These are phyloP conservation scores for Yamadazyma atmosphaerica DNA, from an alignment of 1,139 yeast genomes.

Conservation along the genomic window DNA sequence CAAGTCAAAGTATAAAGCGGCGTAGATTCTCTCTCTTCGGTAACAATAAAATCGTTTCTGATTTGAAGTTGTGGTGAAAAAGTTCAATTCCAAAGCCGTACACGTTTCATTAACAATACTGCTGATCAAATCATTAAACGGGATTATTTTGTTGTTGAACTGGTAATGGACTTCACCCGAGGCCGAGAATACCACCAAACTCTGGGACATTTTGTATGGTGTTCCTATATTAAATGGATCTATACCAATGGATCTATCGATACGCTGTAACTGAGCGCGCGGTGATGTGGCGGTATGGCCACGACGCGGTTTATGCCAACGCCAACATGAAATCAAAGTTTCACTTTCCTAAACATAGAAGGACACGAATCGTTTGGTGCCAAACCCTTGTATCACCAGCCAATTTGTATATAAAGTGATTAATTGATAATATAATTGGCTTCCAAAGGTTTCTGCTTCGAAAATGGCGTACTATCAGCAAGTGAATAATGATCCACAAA, in stretches of 20 bases:
- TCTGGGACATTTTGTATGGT: conserved; percentile 26
- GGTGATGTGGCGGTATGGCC: no score
- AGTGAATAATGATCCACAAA: conserved; percentile 31
- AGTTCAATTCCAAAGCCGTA: conserved; percentile 33
- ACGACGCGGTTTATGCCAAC: no score
- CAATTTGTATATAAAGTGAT: no score
- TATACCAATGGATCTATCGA: not conserved
- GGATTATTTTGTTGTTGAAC: conserved; percentile 35
- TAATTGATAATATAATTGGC: no score
- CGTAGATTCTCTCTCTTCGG: conserved; percentile 30
- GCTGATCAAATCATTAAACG: conserved; percentile 43
- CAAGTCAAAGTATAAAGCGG: conserved; percentile 42
- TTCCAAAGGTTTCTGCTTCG: no score
- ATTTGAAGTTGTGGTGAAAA: conserved; percentile 31
- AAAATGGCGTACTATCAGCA: conserved; percentile 47
- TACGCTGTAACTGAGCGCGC: no score
- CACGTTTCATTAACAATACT: conserved; percentile 39
- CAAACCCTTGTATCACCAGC: no score
- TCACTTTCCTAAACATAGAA: no score
- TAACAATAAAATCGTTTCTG: conserved; percentile 40
- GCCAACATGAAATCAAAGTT: no score
- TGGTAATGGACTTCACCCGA: conserved; percentile 43
- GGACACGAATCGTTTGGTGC: no score
- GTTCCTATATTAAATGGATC: not conserved
- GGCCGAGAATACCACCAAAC: conserved; percentile 36